phyloP scores from a whole-genome alignment of 2,329 filamentous ascomycete species.

The Arthrobotrys entomopaga region DNA sequence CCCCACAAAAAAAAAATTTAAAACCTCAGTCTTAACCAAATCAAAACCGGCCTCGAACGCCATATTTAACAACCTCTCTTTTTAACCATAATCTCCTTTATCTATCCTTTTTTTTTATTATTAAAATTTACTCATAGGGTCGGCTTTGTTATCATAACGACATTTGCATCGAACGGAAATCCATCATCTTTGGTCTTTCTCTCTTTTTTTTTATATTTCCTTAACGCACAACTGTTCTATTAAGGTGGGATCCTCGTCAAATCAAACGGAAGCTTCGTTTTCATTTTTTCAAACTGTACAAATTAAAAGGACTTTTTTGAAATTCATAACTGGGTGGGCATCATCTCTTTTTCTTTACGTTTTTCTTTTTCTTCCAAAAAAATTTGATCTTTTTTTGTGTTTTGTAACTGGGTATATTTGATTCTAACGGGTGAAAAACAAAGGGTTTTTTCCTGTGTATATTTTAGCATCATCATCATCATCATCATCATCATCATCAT shows the following conservation, averaged over 20 bases:
- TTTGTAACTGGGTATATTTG: slow-evolving; percentile 25
- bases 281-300: slow-evolving; percentile 58
- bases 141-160: slow-evolving; percentile 49
- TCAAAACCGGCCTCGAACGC: slow-evolving; percentile 28
- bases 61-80: slow-evolving; percentile 42
- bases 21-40: slow-evolving; percentile 27
- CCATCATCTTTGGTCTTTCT: slow-evolving; percentile 55
- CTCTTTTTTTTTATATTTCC: slow-evolving; percentile 52
- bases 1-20: slow-evolving; percentile 47
- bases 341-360: slow-evolving; percentile 53
- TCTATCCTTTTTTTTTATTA: slow-evolving; percentile 19
- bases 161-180: slow-evolving; percentile 42
- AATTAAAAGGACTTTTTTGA: slow-evolving; percentile 59
- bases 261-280: slow-evolving; percentile 55
- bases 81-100: slow-evolving; percentile 18
- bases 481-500: slow-evolving; percentile 56
- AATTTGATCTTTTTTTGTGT: slow-evolving; percentile 22
- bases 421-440: slow-evolving; percentile 34
- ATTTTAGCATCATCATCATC: slow-evolving; percentile 59
- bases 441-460: slow-evolving; percentile 46
- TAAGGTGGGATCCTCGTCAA: slow-evolving; percentile 53
- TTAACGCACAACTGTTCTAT: slow-evolving; percentile 50
- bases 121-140: slow-evolving; percentile 36
- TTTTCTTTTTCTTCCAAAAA: slow-evolving; percentile 5
- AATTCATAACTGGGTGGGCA: slow-evolving; percentile 61